phyloP scores from a whole-genome alignment of 139 green algal species.

The Eudorina sp. region DNA sequence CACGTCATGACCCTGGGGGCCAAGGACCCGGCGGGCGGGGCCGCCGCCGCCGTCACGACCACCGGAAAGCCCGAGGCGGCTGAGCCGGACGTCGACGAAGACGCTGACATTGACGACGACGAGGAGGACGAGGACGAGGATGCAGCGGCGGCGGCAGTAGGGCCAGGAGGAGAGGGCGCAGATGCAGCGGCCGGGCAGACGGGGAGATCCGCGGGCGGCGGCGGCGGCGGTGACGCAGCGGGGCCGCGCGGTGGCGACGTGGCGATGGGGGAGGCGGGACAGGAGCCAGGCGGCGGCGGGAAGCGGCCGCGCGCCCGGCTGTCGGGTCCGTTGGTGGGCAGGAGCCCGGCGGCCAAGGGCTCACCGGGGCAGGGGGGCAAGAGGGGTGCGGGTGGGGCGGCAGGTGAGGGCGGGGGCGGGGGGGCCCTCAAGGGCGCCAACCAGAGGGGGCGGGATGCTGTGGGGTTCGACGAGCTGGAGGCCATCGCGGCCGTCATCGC shows the following conservation, averaged over 20 bases:
- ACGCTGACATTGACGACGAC: neutral
- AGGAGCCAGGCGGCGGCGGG: neutral
- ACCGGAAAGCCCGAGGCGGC: neutral
- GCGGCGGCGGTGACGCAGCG: neutral
- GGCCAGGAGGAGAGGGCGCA: too few relatives aligned
- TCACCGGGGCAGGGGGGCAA: neutral
- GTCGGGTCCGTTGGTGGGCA: slow-evolving; percentile 10
- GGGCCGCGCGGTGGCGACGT: neutral
- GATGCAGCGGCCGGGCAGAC: neutral
- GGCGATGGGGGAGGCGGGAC: too few relatives aligned
- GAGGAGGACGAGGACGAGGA: neutral
- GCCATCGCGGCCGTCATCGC: slow-evolving; percentile 58
- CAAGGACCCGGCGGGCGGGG: neutral
- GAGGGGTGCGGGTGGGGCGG: neutral
- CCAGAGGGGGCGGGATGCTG: slow-evolving; percentile 17
- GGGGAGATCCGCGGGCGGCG: neutral
- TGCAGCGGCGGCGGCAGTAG: neutral
- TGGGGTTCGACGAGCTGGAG: slow-evolving; percentile 52
- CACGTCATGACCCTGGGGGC: slow-evolving; percentile 30
- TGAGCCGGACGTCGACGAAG: neutral
- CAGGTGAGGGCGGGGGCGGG: neutral
- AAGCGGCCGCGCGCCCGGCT: neutral
- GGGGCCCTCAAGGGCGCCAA: neutral
- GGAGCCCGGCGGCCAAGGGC: neutral
- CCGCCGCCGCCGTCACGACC: neutral